Evolutionary conservation across 2,329 filamentous ascomycete species (phyloP).

Genomic region (Cytospora chrysosperma): DNA sequence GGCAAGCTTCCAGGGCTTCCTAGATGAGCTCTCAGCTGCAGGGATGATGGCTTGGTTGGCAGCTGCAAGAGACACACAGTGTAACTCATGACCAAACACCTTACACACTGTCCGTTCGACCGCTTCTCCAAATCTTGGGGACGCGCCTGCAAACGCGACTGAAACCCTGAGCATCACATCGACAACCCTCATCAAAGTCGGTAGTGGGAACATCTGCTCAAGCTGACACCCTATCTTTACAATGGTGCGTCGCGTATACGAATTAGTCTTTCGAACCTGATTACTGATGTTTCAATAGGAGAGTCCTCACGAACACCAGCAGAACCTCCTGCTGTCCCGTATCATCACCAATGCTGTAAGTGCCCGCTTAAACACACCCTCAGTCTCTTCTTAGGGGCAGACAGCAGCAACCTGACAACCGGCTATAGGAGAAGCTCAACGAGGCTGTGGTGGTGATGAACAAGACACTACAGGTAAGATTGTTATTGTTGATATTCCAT

Average conservation of each 20-base stretch:
- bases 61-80: neutral
- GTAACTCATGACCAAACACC: neutral
- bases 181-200: constrained; percentile 18
- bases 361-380: constrained; percentile 25
- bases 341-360: constrained; percentile 97
- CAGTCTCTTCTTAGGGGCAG: neutral
- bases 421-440: constrained; percentile 85
- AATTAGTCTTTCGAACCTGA: neutral
- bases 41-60: constrained; percentile 12
- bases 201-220: constrained; percentile 3
- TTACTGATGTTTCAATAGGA: constrained; percentile 54
- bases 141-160: constrained; percentile 12
- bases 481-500: neutral
- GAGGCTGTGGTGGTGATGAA: constrained; percentile 92
- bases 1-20: neutral
- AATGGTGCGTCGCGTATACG: constrained; percentile 21
- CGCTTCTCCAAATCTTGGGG: neutral
- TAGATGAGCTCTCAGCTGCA: neutral
- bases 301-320: constrained; percentile 96
- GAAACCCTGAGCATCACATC: constrained; percentile 4
- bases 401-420: constrained; percentile 17
- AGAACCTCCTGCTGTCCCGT: constrained; percentile 86
- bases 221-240: neutral
- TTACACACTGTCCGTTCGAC: constrained; percentile 1
- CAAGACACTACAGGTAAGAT: constrained; percentile 75